Evolutionary conservation across 768 basidiomycete species (phyloP), one percentile per base, ranked within the genome.

Genomic region (Boletus rubroflammeus): DNA sequence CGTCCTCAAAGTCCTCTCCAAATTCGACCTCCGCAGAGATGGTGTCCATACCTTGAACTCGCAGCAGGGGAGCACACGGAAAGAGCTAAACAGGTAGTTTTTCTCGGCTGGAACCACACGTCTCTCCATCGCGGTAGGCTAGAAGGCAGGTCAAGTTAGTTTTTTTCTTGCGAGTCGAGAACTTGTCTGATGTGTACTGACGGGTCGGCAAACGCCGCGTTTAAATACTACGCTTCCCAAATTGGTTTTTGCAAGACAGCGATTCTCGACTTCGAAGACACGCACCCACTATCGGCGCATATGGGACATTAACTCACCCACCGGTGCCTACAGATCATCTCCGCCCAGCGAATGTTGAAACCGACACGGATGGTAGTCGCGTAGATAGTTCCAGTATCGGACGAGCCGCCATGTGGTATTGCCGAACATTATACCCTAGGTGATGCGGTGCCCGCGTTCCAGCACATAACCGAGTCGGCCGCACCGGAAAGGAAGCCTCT

Each of bases 1-100:
- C 64, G 93, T 98, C 62, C 82, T 99, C 73, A 98, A 97, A 72
- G 92, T 98, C 28, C 82, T 96, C 54, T 97, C 93, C 67, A 99
- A 99, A 72, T 99, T 99, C 72, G 96, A 99, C 60, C 84, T 99
- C 14, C 88, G 96, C 47, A 79, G 97, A 2, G 75, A n/a, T 11
- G 15, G 3, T 42, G 13, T 21, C 11, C 19, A 7, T 21, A 13
- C 13, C 11, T 43, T 28, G 28, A 21, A 31, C 29, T 31, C 29
- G 3, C 29, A 7, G 19, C 44, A 31, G 25, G 19, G 14, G 7
- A 31, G 6, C 11, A 21, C 29, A 2, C 28, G 6, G 6, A 44
- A 17, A 13, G 11, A 6, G 17, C n/a, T 3, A n/a, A 9, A 40
- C 7, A 15, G 6, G 44, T 1, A 8, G 7, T 25, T 9, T 23